Conservation (phyloP, 164 flowering plant species). For the Umbilicus rupestris region DNA sequence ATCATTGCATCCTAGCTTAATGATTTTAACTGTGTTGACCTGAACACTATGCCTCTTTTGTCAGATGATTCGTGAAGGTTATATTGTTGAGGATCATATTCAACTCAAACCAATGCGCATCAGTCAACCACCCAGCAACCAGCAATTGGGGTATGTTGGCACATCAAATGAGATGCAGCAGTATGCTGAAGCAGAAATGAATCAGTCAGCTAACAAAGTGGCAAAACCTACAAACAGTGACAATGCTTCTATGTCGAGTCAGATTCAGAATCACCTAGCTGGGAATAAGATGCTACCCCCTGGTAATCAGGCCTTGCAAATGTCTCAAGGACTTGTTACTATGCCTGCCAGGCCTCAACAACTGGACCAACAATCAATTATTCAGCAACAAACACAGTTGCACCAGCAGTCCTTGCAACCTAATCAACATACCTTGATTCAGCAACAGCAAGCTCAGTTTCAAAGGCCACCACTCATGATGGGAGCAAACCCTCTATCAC, state of each 20-base stretch:
- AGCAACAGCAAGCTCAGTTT: slow-evolving; percentile 54
- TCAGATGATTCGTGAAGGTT: slow-evolving; percentile 80
- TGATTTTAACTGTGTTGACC: not conserved
- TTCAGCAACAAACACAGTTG: slow-evolving; percentile 30
- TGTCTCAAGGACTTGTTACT: slow-evolving; percentile 57
- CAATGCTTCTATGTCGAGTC: slow-evolving; percentile 31
- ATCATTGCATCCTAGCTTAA: no score
- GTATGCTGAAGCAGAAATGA: slow-evolving; percentile 37
- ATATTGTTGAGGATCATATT: slow-evolving; percentile 37
- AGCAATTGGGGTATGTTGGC: slow-evolving; percentile 24
- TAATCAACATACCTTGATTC: slow-evolving; percentile 34
- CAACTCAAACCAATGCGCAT: slow-evolving; percentile 40
- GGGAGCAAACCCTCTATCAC: slow-evolving; percentile 43
- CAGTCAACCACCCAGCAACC: slow-evolving; percentile 25
- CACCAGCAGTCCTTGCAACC: slow-evolving; percentile 20
- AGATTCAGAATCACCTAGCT: slow-evolving; percentile 26
- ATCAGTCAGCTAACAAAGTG: slow-evolving; percentile 37
- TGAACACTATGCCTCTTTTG: slow-evolving; percentile 8
- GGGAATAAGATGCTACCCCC: slow-evolving; percentile 51
- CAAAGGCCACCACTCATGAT: slow-evolving; percentile 57
- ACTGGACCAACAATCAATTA: slow-evolving; percentile 35
- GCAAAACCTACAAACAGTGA: slow-evolving; percentile 27
- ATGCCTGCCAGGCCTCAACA: slow-evolving; percentile 49
- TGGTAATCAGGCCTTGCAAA: slow-evolving; percentile 60
- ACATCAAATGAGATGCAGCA: slow-evolving; percentile 46